These are phyloP conservation scores for Zanthoxylum bungeanum DNA, from an alignment of 345 rosid species.

Conservation along the genomic window DNA sequence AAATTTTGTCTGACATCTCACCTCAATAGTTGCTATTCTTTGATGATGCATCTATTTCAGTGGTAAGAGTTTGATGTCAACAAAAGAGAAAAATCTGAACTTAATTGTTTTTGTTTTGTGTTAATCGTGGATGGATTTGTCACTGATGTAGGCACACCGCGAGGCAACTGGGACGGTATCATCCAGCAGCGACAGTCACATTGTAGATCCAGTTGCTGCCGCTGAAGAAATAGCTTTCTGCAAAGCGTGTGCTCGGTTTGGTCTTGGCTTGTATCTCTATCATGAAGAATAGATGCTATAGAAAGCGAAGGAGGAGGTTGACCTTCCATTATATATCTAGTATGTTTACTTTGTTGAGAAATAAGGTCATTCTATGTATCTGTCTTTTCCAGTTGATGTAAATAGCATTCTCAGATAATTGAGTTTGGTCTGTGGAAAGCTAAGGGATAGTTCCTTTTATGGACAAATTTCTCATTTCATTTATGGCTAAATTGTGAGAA, in stretches of 20 bases:
- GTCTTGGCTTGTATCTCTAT: slow-evolving; percentile 88
- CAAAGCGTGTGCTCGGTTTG: slow-evolving; percentile 93
- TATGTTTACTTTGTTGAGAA: slow-evolving; percentile 5
- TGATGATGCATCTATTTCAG: background rate
- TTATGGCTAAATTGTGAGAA: background rate
- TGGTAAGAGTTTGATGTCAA: background rate
- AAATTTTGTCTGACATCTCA: background rate
- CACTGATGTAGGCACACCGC: slow-evolving; percentile 67
- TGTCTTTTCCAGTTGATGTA: too few species aligned
- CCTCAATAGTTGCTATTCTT: background rate
- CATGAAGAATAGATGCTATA: slow-evolving; percentile 56
- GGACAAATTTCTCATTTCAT: background rate
- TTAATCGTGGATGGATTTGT: too few species aligned
- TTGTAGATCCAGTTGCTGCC: slow-evolving; percentile 71
- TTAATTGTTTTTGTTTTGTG: background rate
- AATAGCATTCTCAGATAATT: slow-evolving; percentile 4
- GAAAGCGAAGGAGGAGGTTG: slow-evolving; percentile 11
- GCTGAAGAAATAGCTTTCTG: slow-evolving; percentile 98
- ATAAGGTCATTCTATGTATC: slow-evolving; percentile 3
- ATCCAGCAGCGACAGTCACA: slow-evolving; percentile 32
- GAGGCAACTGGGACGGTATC: slow-evolving; percentile 86
- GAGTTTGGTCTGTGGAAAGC: too few species aligned
- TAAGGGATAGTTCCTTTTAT: too few species aligned
- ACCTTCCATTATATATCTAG: background rate
- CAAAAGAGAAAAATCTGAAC: background rate